A percentile compares a stretch with the other conserved stretches of the same genome.
Evolutionary conservation across 2,329 filamentous ascomycete species (phyloP).

Genomic region (Ophiostoma ips): DNA sequence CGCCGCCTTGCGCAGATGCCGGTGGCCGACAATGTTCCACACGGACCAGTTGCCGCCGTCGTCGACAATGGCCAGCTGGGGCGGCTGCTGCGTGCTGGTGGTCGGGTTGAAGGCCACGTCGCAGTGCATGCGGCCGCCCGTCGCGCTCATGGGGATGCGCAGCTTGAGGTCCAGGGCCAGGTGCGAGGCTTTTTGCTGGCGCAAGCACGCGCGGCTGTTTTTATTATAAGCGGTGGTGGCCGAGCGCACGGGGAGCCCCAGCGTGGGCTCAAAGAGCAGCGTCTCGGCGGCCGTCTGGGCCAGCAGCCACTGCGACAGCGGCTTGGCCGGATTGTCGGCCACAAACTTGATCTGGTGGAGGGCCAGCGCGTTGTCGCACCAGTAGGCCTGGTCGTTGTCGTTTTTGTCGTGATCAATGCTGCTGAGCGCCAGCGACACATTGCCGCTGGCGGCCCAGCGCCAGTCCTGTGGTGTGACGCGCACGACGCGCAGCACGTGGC

Average conservation of each 20-base stretch:
- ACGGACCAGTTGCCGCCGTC: constrained; percentile 51
- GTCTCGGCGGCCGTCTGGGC: constrained; percentile 40
- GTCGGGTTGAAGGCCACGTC: constrained; percentile 53
- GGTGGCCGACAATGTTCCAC: constrained; percentile 41
- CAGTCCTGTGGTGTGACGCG: constrained; percentile 35
- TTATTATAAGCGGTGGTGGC: too few relatives aligned
- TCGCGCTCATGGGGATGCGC: constrained; percentile 35
- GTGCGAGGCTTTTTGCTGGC: constrained; percentile 25
- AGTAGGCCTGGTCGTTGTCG: constrained; percentile 30
- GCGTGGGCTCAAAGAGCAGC: constrained; percentile 36
- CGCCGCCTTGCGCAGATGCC: constrained; percentile 21
- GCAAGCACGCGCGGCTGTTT: too few relatives aligned
- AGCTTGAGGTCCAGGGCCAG: constrained; percentile 43
- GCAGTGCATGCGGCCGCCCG: constrained; percentile 40
- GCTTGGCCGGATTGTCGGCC: constrained; percentile 21
- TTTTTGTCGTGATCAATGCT: constrained; percentile 21
- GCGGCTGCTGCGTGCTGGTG: constrained; percentile 29
- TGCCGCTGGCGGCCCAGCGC: constrained; percentile 37
- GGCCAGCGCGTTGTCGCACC: constrained; percentile 37
- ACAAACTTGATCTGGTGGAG: constrained; percentile 39
- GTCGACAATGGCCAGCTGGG: constrained; percentile 54
- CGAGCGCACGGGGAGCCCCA: constrained; percentile 25
- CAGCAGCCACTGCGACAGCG: constrained; percentile 31
- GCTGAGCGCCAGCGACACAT: constrained; percentile 32
- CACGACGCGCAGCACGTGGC: constrained; percentile 43